A percentile compares a stretch with the other conserved stretches of the same genome.
Evolutionary conservation across 176 grass and related monocot species (phyloP).

Genomic region (Pontederia paniculata): DNA sequence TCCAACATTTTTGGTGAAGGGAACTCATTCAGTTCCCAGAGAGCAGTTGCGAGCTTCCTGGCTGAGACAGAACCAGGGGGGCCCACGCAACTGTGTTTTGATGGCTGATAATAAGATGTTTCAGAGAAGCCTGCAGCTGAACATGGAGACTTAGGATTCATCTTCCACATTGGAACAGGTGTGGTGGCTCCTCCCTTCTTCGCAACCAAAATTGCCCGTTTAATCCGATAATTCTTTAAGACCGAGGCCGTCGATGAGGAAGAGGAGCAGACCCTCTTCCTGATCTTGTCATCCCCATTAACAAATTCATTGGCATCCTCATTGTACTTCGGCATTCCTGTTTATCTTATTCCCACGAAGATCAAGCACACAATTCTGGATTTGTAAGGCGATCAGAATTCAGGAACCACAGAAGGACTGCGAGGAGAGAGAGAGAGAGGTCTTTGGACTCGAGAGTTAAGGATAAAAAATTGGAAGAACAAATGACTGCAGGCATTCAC

Average conservation of each 20-base stretch:
- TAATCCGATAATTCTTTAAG: slow-evolving; percentile 33
- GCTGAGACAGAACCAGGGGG: slow-evolving; percentile 31
- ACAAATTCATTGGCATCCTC: slow-evolving; percentile 4
- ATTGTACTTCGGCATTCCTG: slow-evolving; percentile 32
- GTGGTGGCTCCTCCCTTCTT: slow-evolving; percentile 18
- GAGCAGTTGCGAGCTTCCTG: slow-evolving; percentile 51
- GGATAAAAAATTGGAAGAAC: too few species aligned
- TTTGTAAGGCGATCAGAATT: not conserved
- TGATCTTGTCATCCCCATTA: slow-evolving; percentile 14
- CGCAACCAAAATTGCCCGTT: slow-evolving; percentile 25
- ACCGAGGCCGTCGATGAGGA: slow-evolving; percentile 28
- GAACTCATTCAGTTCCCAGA: slow-evolving; percentile 41
- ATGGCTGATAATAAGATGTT: slow-evolving; percentile 19
- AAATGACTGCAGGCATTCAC: too few species aligned
- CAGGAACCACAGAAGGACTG: not conserved
- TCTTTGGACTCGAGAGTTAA: too few species aligned
- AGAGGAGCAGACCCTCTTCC: slow-evolving; percentile 45
- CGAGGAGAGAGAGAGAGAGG: too few species aligned
- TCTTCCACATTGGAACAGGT: slow-evolving; percentile 2
- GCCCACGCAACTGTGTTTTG: not conserved
- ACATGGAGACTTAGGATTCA: slow-evolving; percentile 12
- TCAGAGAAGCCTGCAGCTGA: slow-evolving; percentile 32
- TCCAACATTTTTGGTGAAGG: slow-evolving; percentile 13
- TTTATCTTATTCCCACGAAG: not conserved
- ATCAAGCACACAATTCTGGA: too few species aligned